These are phyloP conservation scores for Sophora flavescens DNA, from an alignment of 306 rosid genomes.

Conservation along the genomic window DNA sequence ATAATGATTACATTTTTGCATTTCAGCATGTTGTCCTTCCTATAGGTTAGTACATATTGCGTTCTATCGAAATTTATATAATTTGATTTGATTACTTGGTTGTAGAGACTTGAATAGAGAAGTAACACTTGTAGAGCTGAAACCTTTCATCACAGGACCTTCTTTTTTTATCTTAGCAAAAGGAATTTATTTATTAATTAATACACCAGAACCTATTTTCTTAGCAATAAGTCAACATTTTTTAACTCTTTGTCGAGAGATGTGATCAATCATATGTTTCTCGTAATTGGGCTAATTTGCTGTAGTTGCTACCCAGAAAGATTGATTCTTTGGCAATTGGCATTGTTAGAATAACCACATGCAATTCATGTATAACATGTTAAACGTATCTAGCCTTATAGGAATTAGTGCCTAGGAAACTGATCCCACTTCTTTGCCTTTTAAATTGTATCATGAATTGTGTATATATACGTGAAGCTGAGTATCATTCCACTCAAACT, in stretches of 20 bases:
- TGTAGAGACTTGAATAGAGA: background rate
- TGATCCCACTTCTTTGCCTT: too few relatives aligned
- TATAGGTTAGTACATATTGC: constrained; percentile 67
- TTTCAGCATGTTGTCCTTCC: constrained; percentile 93
- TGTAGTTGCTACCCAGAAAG: constrained; percentile 7
- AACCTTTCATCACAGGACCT: background rate
- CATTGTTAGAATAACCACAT: background rate
- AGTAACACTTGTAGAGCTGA: background rate
- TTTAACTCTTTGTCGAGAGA: constrained; percentile 3
- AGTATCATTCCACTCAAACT: too few relatives aligned
- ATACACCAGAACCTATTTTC: constrained; percentile 26
- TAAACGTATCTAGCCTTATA: too few relatives aligned
- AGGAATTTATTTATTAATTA: constrained; percentile 13
- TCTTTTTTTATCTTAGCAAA: constrained; percentile 7
- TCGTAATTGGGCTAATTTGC: constrained; percentile 2
- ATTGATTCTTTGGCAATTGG: constrained; percentile 26
- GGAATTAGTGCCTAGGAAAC: too few relatives aligned
- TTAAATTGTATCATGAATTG: too few relatives aligned
- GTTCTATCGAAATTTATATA: constrained; percentile 6
- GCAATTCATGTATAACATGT: too few relatives aligned
- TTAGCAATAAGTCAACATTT: constrained; percentile 13
- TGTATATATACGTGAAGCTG: too few relatives aligned
- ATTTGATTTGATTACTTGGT: constrained; percentile 34
- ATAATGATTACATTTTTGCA: constrained; percentile 89
- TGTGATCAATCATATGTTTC: constrained; percentile 11